A percentile compares a stretch with the other conserved stretches of the same genome.
These are phyloP conservation scores for Fonsecaea pedrosoi DNA, from an alignment of 2,329 filamentous ascomycete species.

Conservation along the genomic window DNA sequence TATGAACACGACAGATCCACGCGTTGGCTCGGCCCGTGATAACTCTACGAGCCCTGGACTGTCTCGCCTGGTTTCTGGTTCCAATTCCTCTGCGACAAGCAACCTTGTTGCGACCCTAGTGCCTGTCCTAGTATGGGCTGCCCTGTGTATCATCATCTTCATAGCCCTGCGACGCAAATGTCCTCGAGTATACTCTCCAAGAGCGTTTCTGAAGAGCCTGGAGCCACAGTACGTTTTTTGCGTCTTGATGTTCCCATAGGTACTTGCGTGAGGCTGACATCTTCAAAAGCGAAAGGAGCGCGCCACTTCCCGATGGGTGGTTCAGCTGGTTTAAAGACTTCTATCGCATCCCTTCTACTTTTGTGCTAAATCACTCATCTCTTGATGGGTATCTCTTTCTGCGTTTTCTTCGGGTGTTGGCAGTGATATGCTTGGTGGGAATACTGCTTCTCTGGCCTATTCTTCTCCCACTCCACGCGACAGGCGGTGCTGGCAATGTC, in stretches of 20 bases:
- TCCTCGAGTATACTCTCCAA: slow-evolving; percentile 63
- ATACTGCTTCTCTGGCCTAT: slow-evolving; percentile 85
- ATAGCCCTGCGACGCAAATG: slow-evolving; percentile 57
- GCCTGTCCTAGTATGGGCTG: slow-evolving; percentile 59
- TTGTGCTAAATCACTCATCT: slow-evolving; percentile 84
- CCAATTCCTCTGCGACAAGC: slow-evolving; percentile 52
- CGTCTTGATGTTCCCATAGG: neutral
- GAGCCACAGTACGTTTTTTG: slow-evolving; percentile 55
- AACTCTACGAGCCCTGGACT: slow-evolving; percentile 51
- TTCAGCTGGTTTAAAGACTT: slow-evolving; percentile 47
- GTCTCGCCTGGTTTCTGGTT: slow-evolving; percentile 45
- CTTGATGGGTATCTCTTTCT: slow-evolving; percentile 91
- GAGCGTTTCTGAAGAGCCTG: slow-evolving; percentile 59
- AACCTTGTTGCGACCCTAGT: slow-evolving; percentile 60
- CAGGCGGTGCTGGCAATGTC: slow-evolving; percentile 70
- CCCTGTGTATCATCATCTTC: slow-evolving; percentile 60
- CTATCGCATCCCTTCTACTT: slow-evolving; percentile 55
- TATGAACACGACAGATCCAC: slow-evolving; percentile 44
- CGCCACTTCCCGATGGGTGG: slow-evolving; percentile 44
- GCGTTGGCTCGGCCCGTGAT: slow-evolving; percentile 55
- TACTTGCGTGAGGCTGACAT: neutral
- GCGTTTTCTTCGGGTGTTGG: slow-evolving; percentile 80
- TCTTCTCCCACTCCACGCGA: slow-evolving; percentile 84
- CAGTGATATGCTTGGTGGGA: slow-evolving; percentile 79
- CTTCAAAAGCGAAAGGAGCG: slow-evolving; percentile 43